phyloP scores from a whole-genome alignment of 2,329 filamentous ascomycete genomes.

The Ophiostoma perfectum region DNA sequence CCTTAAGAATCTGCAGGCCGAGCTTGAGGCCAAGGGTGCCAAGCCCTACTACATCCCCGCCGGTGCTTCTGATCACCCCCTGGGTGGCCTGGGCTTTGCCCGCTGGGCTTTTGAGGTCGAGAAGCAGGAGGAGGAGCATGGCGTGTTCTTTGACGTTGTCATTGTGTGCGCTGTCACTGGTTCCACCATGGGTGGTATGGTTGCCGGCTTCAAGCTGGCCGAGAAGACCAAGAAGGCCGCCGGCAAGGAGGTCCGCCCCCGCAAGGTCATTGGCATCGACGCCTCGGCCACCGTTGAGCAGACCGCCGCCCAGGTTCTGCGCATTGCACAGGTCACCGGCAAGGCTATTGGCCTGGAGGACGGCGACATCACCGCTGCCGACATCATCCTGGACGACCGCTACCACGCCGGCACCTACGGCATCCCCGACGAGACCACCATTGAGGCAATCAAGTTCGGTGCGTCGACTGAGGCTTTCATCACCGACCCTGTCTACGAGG shows the following conservation, averaged over 20 bases:
- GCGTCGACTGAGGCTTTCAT: slow-evolving; percentile 66
- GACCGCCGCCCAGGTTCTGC: slow-evolving; percentile 59
- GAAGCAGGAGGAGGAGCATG: slow-evolving; percentile 55
- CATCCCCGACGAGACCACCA: slow-evolving; percentile 58
- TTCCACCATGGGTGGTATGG: slow-evolving; percentile 64
- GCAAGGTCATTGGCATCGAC: slow-evolving; percentile 63
- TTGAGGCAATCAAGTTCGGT: slow-evolving; percentile 63
- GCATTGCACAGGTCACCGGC: slow-evolving; percentile 61
- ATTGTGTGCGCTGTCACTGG: slow-evolving; percentile 68
- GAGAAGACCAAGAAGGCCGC: slow-evolving; percentile 38
- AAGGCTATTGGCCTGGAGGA: slow-evolving; percentile 56
- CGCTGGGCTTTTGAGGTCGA: slow-evolving; percentile 65
- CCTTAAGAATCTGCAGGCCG: slow-evolving; percentile 49
- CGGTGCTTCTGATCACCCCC: slow-evolving; percentile 63
- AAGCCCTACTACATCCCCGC: slow-evolving; percentile 69
- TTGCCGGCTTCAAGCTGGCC: slow-evolving; percentile 64
- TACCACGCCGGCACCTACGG: slow-evolving; percentile 67
- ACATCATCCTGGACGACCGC: slow-evolving; percentile 57
- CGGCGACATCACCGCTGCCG: slow-evolving; percentile 55
- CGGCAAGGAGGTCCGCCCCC: slow-evolving; percentile 34
- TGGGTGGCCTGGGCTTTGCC: slow-evolving; percentile 65
- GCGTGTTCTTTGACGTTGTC: slow-evolving; percentile 61
- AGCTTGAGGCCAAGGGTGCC: slow-evolving; percentile 31
- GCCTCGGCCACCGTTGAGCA: slow-evolving; percentile 55
- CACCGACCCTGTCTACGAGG: slow-evolving; percentile 71